Evolutionary conservation across 257 asterid genomes (phyloP), one percentile per base, ranked within the genome.

Genomic region (Ophiorrhiza pumila): DNA sequence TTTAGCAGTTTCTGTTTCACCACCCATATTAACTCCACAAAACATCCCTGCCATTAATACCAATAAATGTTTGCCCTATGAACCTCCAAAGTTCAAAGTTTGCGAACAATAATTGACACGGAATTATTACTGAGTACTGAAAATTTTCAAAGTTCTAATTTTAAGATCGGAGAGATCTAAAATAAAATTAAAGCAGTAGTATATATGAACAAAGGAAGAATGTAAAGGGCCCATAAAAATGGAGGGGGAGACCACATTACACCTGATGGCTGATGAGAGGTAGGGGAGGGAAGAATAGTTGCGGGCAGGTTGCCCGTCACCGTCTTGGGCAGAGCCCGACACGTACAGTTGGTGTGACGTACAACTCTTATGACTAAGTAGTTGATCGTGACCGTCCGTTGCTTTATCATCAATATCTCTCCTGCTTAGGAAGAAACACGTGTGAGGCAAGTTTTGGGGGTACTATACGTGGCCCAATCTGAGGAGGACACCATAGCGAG

Each of bases 251-350:
- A 68, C 76, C 78, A 68, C 74, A 79, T 79, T 83, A 84, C 83
- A 83, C 68, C 71, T 72, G 88, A 79, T 71, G 75, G 46, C 71
- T 72, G 88, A 79, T 71, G 75, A 52, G 12, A 6, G 52, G 81
- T 69, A 84, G 82, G 76, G 29, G 45, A 37, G 68, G 50, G 65
- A 43, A 66, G 72, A 61, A 59, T 47, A 25, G 50, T 42, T 52
- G 37, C 85, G 96, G 97, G 92, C 88, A 89, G 89, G 89, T 88
- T 91, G 90, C 88, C 98, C 93, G 93, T 85, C 91, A 87, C 93
- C 90, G 87, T 75, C 84, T 20, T 13, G 91, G 99, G 97, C 88
- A 87, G 85, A 65, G 69, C 58, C 85, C 87, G 88, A 91, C 92
- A 85, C 70, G 79, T 82, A 85, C 83, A 81, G 87, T 73, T 81